These are phyloP conservation scores for Chaetomium cochliodes DNA, from an alignment of 495 filamentous ascomycete genomes.

Conservation along the genomic window DNA sequence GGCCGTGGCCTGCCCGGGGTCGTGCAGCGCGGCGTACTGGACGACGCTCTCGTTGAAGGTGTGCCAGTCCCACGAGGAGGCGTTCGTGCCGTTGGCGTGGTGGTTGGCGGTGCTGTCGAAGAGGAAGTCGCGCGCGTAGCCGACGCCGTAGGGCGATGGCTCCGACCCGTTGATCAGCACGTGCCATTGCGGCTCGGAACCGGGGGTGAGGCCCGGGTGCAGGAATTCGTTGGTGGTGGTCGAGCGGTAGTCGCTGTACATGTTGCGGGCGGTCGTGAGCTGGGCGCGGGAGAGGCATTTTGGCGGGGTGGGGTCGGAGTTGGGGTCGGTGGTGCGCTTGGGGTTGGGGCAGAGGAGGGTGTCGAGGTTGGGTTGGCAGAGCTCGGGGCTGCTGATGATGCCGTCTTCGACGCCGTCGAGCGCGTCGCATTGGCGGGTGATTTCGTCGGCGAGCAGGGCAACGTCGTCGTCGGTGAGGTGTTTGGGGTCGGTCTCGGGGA, in stretches of 20 bases:
- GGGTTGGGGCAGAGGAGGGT: constrained; percentile 50
- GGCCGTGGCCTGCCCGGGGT: constrained; percentile 46
- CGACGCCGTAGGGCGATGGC: constrained; percentile 38
- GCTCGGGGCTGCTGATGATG: constrained; percentile 58
- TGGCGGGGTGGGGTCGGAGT: constrained; percentile 25
- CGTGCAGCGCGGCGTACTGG: constrained; percentile 30
- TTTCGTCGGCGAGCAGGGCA: constrained; percentile 48
- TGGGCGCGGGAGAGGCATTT: constrained; percentile 59
- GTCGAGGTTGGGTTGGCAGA: constrained; percentile 55
- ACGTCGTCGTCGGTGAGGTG: constrained; percentile 53
- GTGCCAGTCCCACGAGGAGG: constrained; percentile 37
- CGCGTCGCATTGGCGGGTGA: constrained; percentile 61
- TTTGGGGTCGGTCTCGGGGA: constrained; percentile 41
- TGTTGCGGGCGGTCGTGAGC: constrained; percentile 51
- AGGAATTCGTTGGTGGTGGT: constrained; percentile 45
- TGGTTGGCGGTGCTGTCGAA: constrained; percentile 38
- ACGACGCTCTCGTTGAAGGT: constrained; percentile 36
- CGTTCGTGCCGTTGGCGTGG: too few species aligned
- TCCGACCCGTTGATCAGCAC: constrained; percentile 29
- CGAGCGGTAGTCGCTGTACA: constrained; percentile 45
- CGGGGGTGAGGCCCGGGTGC: constrained; percentile 51
- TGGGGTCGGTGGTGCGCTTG: background rate
- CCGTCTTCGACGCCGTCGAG: constrained; percentile 62
- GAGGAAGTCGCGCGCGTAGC: constrained; percentile 44
- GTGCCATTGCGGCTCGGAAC: constrained; percentile 34